These are phyloP conservation scores for Verticillium klebahnii DNA, from an alignment of 2,329 filamentous ascomycete genomes.

Conservation along the genomic window DNA sequence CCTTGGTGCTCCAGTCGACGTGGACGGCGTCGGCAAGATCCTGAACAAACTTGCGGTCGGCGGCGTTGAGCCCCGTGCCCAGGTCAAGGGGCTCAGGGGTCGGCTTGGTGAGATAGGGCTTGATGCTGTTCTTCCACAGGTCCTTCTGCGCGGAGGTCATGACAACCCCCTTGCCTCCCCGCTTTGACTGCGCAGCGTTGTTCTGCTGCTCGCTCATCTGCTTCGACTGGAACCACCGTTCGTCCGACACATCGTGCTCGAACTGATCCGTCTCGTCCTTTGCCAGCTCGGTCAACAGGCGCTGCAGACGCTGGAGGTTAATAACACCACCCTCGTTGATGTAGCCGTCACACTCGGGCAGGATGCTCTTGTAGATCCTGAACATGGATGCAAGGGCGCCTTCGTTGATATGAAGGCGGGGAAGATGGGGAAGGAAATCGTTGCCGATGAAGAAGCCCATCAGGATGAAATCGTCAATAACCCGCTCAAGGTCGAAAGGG, in stretches of 20 bases:
- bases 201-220: slow-evolving; percentile 65
- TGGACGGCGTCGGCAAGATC: slow-evolving; percentile 66
- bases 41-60: slow-evolving; percentile 89
- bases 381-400: slow-evolving; percentile 97
- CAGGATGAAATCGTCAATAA: slow-evolving; percentile 98
- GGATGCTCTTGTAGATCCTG: slow-evolving; percentile 84
- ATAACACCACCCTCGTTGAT: slow-evolving; percentile 95
- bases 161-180: slow-evolving; percentile 54
- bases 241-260: slow-evolving; percentile 82
- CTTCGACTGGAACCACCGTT: slow-evolving; percentile 89
- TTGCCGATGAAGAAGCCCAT: slow-evolving; percentile 99
- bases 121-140: slow-evolving; percentile 74
- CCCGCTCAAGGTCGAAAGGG: slow-evolving; percentile 85
- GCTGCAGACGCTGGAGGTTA: slow-evolving; percentile 73
- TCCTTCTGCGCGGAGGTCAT: slow-evolving; percentile 78
- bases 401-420: slow-evolving; percentile 96
- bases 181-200: slow-evolving; percentile 47
- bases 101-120: slow-evolving; percentile 74
- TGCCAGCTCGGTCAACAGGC: slow-evolving; percentile 77
- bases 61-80: slow-evolving; percentile 66
- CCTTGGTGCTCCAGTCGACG: slow-evolving; percentile 52
- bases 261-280: slow-evolving; percentile 92
- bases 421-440: slow-evolving; percentile 96
- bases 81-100: slow-evolving; percentile 65
- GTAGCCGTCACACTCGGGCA: slow-evolving; percentile 86